Base-by-base conservation (phyloP, 164 flowering plant genomes). In the Kalanchoe fedtschenkoi region DNA sequence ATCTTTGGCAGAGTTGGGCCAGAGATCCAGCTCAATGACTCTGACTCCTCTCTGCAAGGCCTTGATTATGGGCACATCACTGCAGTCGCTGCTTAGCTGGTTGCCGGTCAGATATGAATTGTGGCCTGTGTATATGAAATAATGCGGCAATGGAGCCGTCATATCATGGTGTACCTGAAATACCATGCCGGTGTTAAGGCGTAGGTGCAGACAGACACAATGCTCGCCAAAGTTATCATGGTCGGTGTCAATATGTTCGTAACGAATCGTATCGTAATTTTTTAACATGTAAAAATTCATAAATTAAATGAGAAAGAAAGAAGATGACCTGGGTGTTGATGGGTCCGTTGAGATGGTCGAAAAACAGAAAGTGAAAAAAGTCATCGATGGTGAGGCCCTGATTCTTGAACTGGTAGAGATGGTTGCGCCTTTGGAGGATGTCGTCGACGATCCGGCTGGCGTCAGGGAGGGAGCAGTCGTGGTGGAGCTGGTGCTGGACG, bases 71-170 rank as follows among this genome's bases (percentile, higher is more conserved):
- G 95, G 97, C 13, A 73, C 72, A 66, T 83, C 87, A 32, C 97
- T 90, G 69, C 92, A 78, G 51, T 86, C 87, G 71, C 97, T 89
- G 70, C 86, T 87, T 17, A 90, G 74, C 76, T 90, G 97, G 68
- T 90, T 90, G 57, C 95, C 95, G 7, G 95, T 90, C 32, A 90
- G 65, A 65, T 90, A 90, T 55, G 97, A 86, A 71, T 90, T 90
- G 69, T 90, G 97, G 24, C 97, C 90, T 38, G 95, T 86, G 66
- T 77, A 88, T 72, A 87, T 88, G 78, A 71, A 90, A 71, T 90
- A 90, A 71, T 90, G 88, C 47, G 87, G 75, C 71, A 90, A 62
- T 61, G 97, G 95, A 67, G 87, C 88, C 62, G 73, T 77, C 97
- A 88, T 90, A 75, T 88, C 91, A 38, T 90, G 90, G 72, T 81